Conservation (phyloP, 2,329 filamentous ascomycete species). For the Fusarium nanum region DNA sequence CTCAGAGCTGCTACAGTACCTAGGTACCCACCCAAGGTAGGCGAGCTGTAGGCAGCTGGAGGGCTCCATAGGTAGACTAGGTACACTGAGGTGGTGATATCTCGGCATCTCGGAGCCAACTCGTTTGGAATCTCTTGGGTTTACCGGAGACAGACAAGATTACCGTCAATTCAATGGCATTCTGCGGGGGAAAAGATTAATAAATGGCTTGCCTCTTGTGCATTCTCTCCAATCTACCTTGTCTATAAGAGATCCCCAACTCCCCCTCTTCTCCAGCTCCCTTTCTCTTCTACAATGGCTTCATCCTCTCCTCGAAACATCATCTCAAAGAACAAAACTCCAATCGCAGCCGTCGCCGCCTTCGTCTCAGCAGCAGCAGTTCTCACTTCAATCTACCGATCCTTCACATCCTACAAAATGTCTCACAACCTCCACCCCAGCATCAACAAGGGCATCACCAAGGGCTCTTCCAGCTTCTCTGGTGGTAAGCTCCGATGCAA, state of each 20-base stretch:
- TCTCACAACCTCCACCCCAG: constrained; percentile 65
- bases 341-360: constrained; percentile 38
- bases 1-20: background rate
- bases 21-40: background rate
- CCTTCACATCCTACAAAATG: constrained; percentile 31
- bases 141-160: constrained; percentile 28
- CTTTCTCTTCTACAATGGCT: constrained; percentile 24
- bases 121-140: background rate
- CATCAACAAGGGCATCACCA: constrained; percentile 70
- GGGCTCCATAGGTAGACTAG: no score
- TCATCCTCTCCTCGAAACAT: constrained; percentile 25
- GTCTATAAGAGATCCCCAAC: constrained; percentile 20
- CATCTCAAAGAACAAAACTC: constrained; percentile 34
- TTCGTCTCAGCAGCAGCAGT: constrained; percentile 41
- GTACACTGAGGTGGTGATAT: constrained; percentile 35
- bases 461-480: constrained; percentile 64
- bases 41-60: background rate
- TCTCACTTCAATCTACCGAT: constrained; percentile 37
- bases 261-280: background rate
- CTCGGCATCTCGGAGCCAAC: constrained; percentile 43
- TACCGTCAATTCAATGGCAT: constrained; percentile 7
- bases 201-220: constrained; percentile 15
- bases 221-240: background rate
- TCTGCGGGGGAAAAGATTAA: constrained; percentile 21
- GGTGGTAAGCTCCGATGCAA: constrained; percentile 73